These are phyloP conservation scores for Thyridium curvatum DNA, from an alignment of 2,329 filamentous ascomycete species.

Conservation along the genomic window DNA sequence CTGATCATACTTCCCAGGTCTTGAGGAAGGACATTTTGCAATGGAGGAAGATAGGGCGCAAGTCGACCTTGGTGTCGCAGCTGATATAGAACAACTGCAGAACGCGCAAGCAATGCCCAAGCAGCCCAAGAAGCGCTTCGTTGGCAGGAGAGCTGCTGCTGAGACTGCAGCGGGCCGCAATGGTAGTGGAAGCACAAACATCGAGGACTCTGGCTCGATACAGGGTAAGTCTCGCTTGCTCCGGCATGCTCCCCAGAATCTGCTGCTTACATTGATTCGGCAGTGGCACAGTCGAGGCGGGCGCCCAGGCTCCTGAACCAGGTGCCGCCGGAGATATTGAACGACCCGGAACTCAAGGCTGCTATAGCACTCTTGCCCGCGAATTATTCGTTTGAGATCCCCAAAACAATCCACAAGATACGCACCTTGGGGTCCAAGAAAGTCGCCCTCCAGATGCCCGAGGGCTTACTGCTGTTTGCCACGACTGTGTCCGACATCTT, in stretches of 20 bases:
- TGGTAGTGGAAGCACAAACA: constrained; percentile 15
- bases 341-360: constrained; percentile 78
- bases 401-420: constrained; percentile 95
- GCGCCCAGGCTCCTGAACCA: constrained; percentile 81
- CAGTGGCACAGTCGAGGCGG: constrained; percentile 66
- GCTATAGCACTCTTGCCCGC: constrained; percentile 80
- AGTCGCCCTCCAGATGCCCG: constrained; percentile 94
- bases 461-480: constrained; percentile 89
- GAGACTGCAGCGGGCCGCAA: constrained; percentile 39
- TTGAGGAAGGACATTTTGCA: no score
- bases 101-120: constrained; percentile 31
- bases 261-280: neutral
- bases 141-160: constrained; percentile 71
- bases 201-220: constrained; percentile 34
- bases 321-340: constrained; percentile 78
- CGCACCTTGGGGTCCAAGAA: constrained; percentile 71
- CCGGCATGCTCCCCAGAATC: no score
- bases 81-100: constrained; percentile 53
- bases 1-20: no score
- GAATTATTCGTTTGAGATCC: constrained; percentile 99
- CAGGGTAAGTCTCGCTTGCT: no score
- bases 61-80: constrained; percentile 63
- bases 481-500: constrained; percentile 97
- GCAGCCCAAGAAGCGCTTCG: constrained; percentile 87
- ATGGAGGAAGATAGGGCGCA: constrained; percentile 75